Base-by-base conservation (phyloP, 306 rosid species). In the Vicia sativa region DNA sequence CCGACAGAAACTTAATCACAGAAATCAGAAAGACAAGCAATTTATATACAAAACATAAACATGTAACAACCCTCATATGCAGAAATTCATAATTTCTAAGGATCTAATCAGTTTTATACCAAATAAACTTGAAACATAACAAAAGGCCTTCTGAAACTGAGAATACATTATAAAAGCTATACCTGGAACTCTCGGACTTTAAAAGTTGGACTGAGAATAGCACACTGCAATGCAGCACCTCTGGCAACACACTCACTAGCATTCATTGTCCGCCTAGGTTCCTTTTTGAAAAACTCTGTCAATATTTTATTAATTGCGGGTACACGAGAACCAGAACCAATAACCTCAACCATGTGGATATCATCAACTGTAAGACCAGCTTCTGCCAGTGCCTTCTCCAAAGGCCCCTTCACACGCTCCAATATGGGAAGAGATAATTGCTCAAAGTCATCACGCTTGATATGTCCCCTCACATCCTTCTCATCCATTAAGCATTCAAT, bases 401-500 rank as follows among this genome's bases (percentile, higher is more conserved):
- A 75, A 42, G 99, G 97, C 65, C 70, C 81, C 63, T 88, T 90
- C 57, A 90, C 97, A 4, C 97, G 95, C 53, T 95, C 96, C 88
- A 95, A 78, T 19, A 88, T 90, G 6, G 97, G 97, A 68, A 81
- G 34, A 79, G 88, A 75, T 35, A 95, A 81, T 49, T 88, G 79
- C 74, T 95, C 99, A 85, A 95, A 87, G 48, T 95, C 99, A 0
- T 95, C 99, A 21, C 99, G 91, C 75, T 90, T 95, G n/a, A 95
- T 95, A 70, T 69, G 72, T 4, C 99, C 86, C 67, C 82, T 77
- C 1, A 93, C 99, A 49, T 93, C 99, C 68, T 90, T 93, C 75
- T 93, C 99, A 7, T 93, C 99, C 97, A 95, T 90, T 72, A 95
- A 80, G 71, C 99, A 90, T 70, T 95, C 99, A 14, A 95, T 88